These are phyloP conservation scores for Phytophthora idaei DNA, from an alignment of 352 stramenopile genomes.

Conservation along the genomic window DNA sequence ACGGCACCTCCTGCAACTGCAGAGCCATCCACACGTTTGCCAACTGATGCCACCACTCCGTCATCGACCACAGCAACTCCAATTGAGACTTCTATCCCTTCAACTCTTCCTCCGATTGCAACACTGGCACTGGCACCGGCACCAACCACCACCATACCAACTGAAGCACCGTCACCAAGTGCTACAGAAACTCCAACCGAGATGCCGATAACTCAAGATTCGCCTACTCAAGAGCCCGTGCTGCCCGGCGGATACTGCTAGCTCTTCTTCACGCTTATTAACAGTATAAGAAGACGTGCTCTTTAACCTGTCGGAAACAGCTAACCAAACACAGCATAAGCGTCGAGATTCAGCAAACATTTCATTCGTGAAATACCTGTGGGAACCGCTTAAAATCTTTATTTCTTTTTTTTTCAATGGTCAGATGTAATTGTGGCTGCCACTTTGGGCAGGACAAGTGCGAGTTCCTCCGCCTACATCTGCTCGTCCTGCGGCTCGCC, in stretches of 20 bases:
- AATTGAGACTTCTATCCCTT: constrained; percentile 1
- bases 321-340: no score
- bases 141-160: background rate
- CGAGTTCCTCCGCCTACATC: constrained; percentile 38
- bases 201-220: constrained; percentile 6
- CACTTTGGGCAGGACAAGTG: background rate
- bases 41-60: constrained; percentile 12
- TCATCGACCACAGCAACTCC: background rate
- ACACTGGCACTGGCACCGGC: background rate
- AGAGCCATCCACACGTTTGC: constrained; percentile 10
- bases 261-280: background rate
- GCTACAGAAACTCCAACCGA: constrained; percentile 4
- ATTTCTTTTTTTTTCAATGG: no score
- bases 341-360: no score
- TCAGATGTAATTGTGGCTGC: no score
- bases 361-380: no score
- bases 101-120: background rate
- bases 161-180: background rate
- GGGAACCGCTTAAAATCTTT: no score
- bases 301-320: no score
- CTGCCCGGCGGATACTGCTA: constrained; percentile 26
- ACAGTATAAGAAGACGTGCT: no score
- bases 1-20: background rate
- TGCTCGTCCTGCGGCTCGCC: constrained; percentile 61
- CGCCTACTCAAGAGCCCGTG: constrained; percentile 13